A percentile compares a stretch with the other conserved stretches of the same genome.
Conservation (phyloP, 306 rosid genomes). For the Erythrophleum fordii region DNA sequence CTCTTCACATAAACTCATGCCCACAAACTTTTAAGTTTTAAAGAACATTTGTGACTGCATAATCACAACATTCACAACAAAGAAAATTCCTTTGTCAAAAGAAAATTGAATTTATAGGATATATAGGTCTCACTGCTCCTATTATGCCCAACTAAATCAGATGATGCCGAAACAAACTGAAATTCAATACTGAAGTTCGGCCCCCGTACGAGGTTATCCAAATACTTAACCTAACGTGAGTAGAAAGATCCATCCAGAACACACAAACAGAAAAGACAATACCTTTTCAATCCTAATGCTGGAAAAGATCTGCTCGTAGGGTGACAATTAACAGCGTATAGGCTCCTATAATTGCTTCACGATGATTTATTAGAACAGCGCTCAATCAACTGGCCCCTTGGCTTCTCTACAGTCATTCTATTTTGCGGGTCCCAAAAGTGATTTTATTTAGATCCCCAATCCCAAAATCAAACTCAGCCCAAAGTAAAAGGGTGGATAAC, state of each 20-base stretch:
- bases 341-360: slow-evolving; percentile 41
- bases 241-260: slow-evolving; percentile 27
- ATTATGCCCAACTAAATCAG: slow-evolving; percentile 25
- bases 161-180: slow-evolving; percentile 10
- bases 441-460: not conserved
- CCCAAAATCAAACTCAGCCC: not conserved
- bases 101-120: not conserved
- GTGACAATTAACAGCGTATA: slow-evolving; percentile 35
- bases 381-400: not conserved
- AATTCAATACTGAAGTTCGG: slow-evolving; percentile 14
- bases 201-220: slow-evolving; percentile 34
- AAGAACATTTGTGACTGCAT: slow-evolving; percentile 41
- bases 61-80: not conserved
- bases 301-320: slow-evolving; percentile 24
- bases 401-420: not conserved
- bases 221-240: slow-evolving; percentile 22
- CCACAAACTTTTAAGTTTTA: slow-evolving; percentile 28
- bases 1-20: not conserved
- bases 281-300: slow-evolving; percentile 35
- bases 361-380: slow-evolving; percentile 23
- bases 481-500: not conserved
- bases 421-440: not conserved
- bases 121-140: slow-evolving; percentile 20
- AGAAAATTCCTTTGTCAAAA: too few relatives aligned
- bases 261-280: slow-evolving; percentile 2